Evolutionary conservation across 106 monocot species (phyloP).

Genomic region (Apostasia shenzhenica): DNA sequence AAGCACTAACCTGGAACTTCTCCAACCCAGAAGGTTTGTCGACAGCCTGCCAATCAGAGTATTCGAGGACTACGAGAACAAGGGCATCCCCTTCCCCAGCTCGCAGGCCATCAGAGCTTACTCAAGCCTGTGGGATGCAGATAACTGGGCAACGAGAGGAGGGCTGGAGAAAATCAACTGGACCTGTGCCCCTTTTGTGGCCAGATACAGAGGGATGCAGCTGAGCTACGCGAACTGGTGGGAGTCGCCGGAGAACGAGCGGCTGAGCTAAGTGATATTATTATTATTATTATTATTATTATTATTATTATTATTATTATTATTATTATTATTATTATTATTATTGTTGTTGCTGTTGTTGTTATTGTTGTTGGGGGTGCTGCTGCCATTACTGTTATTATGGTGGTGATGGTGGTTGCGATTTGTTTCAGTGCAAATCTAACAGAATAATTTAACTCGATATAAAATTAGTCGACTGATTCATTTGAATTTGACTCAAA

Average conservation of each 20-base stretch:
- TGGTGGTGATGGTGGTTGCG: too few relatives aligned
- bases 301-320: too few relatives aligned
- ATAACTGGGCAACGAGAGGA: constrained; percentile 67
- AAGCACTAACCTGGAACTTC: too few relatives aligned
- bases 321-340: too few relatives aligned
- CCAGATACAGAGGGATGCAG: constrained; percentile 31
- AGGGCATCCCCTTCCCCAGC: constrained; percentile 48
- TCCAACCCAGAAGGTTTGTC: constrained; percentile 40
- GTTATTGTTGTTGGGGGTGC: too few relatives aligned
- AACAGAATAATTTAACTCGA: too few relatives aligned
- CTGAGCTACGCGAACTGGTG: constrained; percentile 23
- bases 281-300: too few relatives aligned
- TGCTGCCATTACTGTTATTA: too few relatives aligned
- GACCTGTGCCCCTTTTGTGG: constrained; percentile 54
- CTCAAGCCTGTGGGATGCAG: constrained; percentile 78
- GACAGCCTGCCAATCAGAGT: constrained; percentile 47
- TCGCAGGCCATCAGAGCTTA: constrained; percentile 52
- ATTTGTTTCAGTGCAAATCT: too few relatives aligned
- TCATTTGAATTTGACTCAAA: too few relatives aligned
- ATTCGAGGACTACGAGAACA: constrained; percentile 48
- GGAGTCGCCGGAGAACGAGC: not conserved
- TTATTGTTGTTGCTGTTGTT: too few relatives aligned
- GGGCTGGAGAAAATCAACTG: constrained; percentile 69
- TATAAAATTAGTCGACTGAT: too few relatives aligned
- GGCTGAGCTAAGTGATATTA: constrained; percentile 2